Conservation (phyloP, 2,329 filamentous ascomycete species). For the Neonectria neomacrospora region DNA sequence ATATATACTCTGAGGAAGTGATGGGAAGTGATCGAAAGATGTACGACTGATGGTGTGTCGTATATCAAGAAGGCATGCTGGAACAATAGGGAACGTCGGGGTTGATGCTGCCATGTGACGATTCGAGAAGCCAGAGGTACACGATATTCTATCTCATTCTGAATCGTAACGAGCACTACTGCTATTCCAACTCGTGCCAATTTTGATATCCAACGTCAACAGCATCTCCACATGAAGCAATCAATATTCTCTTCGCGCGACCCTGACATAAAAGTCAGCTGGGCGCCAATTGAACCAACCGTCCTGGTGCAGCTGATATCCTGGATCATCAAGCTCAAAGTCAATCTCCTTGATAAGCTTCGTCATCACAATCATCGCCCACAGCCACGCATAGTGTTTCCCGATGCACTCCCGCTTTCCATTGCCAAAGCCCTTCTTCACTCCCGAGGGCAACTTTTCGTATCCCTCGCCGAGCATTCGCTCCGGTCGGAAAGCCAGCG, state of each 20-base stretch:
- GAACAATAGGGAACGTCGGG: neutral
- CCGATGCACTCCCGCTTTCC: constrained; percentile 64
- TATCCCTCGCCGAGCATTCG: constrained; percentile 61
- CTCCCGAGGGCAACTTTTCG: constrained; percentile 55
- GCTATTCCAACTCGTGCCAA: neutral
- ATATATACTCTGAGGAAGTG: neutral
- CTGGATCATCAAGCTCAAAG: constrained; percentile 55
- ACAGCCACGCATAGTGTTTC: constrained; percentile 61
- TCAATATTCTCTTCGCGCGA: constrained; percentile 49
- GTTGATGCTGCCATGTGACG: no score
- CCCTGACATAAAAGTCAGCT: constrained; percentile 56
- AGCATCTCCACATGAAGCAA: neutral
- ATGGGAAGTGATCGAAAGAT: neutral
- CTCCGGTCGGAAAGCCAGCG: constrained; percentile 58
- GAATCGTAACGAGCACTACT: neutral
- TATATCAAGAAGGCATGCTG: neutral
- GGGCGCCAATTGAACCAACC: constrained; percentile 66
- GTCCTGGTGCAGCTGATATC: constrained; percentile 57
- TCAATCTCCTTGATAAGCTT: constrained; percentile 58
- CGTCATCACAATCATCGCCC: constrained; percentile 54
- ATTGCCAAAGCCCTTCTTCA: constrained; percentile 64
- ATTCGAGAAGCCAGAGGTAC: neutral
- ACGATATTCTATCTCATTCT: neutral
- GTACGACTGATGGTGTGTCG: neutral
- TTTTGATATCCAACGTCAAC: neutral